Evolutionary conservation across 129 eudicot species (phyloP), one percentile per base, ranked within the genome.

Genomic region (Apium graveolens): DNA sequence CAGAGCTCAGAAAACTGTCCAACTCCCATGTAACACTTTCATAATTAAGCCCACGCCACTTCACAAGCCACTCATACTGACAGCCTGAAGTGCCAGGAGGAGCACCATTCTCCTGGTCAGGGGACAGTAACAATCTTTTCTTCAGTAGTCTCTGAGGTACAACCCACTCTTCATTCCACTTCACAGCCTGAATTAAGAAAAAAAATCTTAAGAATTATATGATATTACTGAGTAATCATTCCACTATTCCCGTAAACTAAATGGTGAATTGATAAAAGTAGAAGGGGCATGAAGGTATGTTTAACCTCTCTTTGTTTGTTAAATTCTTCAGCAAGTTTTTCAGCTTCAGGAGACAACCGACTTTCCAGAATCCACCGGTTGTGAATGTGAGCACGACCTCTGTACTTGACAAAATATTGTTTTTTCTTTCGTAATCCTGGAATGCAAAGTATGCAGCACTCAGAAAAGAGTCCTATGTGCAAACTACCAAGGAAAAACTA

Each of bases 11-110:
- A 45, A 80, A 80, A 26, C 79, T 84, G 70, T 88, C 95, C 65
- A 85, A 85, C 82, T 89, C 92, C 92, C 97, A 89, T 20, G 91
- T 82, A 79, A 89, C 92, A 80, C 43, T 73, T 24, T 83, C 86
- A 75, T 88, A 85, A 73, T 69, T 80, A 86, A 92, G 95, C 75
- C 89, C 86, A 76, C 76, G 20, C 97, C 97, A 92, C 84, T 85
- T 89, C 74, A 92, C 97, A 86, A 89, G 95, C 97, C 97, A 89
- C 81, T 87, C 92, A 74, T 73, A 78, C 32, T 83, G 71, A 79
- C 84, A 82, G 44, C 82, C 65, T 70, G 85, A 85, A 73, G 69
- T 83, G 46, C 57, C 81, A 75, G 49, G 83, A 70, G 81, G 38
- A 71, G 35, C 53, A 27, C 82, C 49, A 32, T 73, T 13, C 78